These are phyloP conservation scores for Schizosaccharomyces pombe DNA, from an alignment of 805 yeast genomes.

Conservation along the genomic window DNA sequence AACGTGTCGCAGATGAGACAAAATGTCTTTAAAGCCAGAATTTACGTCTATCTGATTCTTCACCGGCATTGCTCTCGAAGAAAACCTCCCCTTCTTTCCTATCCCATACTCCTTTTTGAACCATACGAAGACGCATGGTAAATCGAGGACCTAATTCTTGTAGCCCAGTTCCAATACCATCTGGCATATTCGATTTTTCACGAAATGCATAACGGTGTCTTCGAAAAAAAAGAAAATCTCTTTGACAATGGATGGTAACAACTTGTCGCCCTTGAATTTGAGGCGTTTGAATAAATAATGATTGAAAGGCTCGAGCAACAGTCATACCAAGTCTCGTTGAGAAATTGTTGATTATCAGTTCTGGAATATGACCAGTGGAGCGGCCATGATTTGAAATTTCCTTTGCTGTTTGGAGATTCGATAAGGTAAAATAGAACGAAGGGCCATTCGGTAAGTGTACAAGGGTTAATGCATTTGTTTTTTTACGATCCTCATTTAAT, in stretches of 20 bases:
- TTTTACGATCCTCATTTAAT: slow-evolving; percentile 81
- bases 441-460: slow-evolving; percentile 92
- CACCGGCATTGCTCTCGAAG: slow-evolving; percentile 2
- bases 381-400: slow-evolving; percentile 70
- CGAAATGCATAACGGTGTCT: slow-evolving; percentile 79
- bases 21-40: neutral
- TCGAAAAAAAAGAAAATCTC: slow-evolving; percentile 87
- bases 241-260: slow-evolving; percentile 81
- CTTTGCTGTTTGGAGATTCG: slow-evolving; percentile 53
- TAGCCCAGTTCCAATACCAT: slow-evolving; percentile 21
- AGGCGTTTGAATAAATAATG: slow-evolving; percentile 77
- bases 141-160: slow-evolving; percentile 96
- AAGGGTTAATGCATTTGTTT: slow-evolving; percentile 75
- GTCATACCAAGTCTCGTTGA: slow-evolving; percentile 81
- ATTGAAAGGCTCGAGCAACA: slow-evolving; percentile 75
- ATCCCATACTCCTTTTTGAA: slow-evolving; percentile 81
- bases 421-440: slow-evolving; percentile 67
- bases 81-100: neutral
- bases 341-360: slow-evolving; percentile 75
- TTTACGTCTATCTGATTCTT: neutral
- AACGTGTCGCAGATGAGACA: too few relatives aligned
- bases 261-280: slow-evolving; percentile 92
- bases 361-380: slow-evolving; percentile 79
- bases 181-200: slow-evolving; percentile 66
- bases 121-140: slow-evolving; percentile 63